phyloP scores from a whole-genome alignment of 2,329 filamentous ascomycete species.

The Paracoccidioides lutzii region DNA sequence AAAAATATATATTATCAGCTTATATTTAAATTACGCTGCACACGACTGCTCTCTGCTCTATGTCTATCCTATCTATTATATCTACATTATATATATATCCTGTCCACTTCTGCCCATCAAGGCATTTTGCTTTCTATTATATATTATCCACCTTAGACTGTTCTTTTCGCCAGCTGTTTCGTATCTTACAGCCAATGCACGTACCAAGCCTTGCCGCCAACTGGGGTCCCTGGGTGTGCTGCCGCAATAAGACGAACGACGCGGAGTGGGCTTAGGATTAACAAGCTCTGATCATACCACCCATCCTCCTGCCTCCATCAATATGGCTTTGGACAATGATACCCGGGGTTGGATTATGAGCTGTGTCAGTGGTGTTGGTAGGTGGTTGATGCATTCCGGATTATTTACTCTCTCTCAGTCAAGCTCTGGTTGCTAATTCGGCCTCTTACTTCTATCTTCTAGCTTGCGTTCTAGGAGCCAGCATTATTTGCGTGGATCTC shows the following conservation, averaged over 20 bases:
- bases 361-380: slow-evolving; percentile 65
- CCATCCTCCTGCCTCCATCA: neutral
- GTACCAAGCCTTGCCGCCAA: neutral
- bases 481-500: slow-evolving; percentile 76
- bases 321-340: slow-evolving; percentile 50
- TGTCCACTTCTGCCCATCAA: no score
- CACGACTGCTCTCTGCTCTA: no score
- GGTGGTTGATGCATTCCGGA: slow-evolving; percentile 4
- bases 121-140: no score
- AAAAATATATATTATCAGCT: no score
- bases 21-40: no score
- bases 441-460: neutral
- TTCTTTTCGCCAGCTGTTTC: neutral
- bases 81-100: no score
- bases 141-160: neutral
- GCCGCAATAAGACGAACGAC: neutral
- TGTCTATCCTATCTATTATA: no score
- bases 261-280: neutral
- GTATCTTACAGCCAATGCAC: neutral
- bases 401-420: neutral
- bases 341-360: slow-evolving; percentile 87
- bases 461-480: slow-evolving; percentile 56
- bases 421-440: neutral
- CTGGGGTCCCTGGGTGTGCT: neutral
- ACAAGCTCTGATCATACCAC: neutral